Base-by-base conservation (phyloP, 1,139 yeast genomes). In the Martiniozyma asiatica region DNA sequence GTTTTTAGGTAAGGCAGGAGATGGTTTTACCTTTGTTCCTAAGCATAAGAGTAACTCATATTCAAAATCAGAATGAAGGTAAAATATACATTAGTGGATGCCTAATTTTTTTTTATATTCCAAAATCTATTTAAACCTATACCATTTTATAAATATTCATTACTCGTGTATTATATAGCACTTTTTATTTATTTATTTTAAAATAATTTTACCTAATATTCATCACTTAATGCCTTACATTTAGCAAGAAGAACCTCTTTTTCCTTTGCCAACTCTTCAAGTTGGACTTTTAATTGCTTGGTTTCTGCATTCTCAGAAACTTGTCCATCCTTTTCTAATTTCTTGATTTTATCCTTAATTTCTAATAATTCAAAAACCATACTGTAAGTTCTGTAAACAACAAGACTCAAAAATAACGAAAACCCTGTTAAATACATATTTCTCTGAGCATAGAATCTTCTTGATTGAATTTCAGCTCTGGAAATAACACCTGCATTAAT, bases 401-500 rank as follows among this genome's bases (percentile, higher is more conserved):
- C 78, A 48, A 85, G 65, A 2, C 95, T 81, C 50, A 89, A 63
- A 55, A 92, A 92, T 54, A 92, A 66, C 3, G 97, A 85, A 58
- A 87, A 85, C 2, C 99, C 99, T 47, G 96, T 84, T 37, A 92
- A 68, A 50, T 92, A 92, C 80, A 87, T 76, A 63, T 92, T 92
- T 60, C 99, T 74, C 61, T 92, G 98, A 14, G 96, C 84, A 50
- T 87, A 85, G 57, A 92, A 92, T 50, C 87, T 69, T 56, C 96
- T 73, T 14, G 96, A 87, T 54, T 79, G 92, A 38, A 78, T 63
- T 45, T 84, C 95, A 7, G 84, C 60, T 35, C 94, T 65, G 45
- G 80, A 87, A 40, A 59, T 61, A n/a, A 44, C 42, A 24, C 43
- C 50, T 4, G 40, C 39, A 48, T 71, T 54, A 44, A 79, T 87